These are phyloP conservation scores for Tetrapisispora namnaoensis DNA, from an alignment of 805 yeast species.

Conservation along the genomic window DNA sequence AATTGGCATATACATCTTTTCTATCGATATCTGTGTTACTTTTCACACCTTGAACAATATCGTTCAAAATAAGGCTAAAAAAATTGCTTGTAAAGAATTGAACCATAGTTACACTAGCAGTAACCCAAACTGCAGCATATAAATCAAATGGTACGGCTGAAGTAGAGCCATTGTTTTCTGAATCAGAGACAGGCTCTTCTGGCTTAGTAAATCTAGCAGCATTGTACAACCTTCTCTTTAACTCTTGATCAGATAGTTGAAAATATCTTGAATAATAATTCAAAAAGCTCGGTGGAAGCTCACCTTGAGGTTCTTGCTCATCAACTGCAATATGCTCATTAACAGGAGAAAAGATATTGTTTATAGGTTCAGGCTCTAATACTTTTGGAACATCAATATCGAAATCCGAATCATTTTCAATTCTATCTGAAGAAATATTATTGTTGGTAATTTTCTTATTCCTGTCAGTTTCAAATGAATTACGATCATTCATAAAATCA, in stretches of 20 bases:
- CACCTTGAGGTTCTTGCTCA: not conserved
- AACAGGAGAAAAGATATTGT: not conserved
- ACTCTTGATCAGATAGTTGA: constrained; percentile 11
- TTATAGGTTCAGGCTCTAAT: not conserved
- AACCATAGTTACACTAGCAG: constrained; percentile 66
- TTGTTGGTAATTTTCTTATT: not conserved
- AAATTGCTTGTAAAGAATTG: constrained; percentile 70
- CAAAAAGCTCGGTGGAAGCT: constrained; percentile 17
- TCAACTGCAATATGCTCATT: constrained; percentile 1
- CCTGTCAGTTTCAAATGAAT: constrained; percentile 13
- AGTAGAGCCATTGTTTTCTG: constrained; percentile 6
- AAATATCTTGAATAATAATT: constrained; percentile 21
- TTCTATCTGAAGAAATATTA: constrained; percentile 1
- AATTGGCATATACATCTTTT: constrained; percentile 47
- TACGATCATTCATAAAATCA: constrained; percentile 16
- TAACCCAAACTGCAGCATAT: constrained; percentile 87
- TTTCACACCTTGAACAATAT: constrained; percentile 33
- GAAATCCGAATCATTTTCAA: not conserved
- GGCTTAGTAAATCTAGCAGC: constrained; percentile 7
- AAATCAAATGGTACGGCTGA: constrained; percentile 46
- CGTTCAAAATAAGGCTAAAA: constrained; percentile 51
- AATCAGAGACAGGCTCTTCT: constrained; percentile 12
- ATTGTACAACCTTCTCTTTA: constrained; percentile 8
- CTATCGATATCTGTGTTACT: constrained; percentile 37
- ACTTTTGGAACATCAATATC: constrained; percentile 1